Percentiles rank a stretch among this genome's conserved stretches.
Conservation (phyloP, 2,329 filamentous ascomycete genomes). For the Tolypocladium tropicale region DNA sequence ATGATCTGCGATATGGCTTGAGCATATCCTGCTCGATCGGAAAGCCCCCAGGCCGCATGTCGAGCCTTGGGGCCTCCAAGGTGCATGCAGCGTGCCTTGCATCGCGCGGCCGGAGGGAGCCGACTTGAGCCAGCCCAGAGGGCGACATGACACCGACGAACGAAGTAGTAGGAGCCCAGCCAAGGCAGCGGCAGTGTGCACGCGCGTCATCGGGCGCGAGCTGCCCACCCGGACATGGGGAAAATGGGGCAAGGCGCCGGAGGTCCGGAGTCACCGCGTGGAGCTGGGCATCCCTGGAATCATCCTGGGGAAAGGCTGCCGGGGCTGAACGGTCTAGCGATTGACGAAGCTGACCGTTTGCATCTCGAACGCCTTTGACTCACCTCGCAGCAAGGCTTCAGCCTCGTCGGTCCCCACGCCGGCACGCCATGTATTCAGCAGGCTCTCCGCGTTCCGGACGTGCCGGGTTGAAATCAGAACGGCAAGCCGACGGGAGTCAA, state of each 20-base stretch:
- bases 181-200: not conserved
- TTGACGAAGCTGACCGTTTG: not conserved
- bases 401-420: not conserved
- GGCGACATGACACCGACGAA: not conserved
- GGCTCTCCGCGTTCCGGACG: not conserved
- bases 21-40: conserved; percentile 15
- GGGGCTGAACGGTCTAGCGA: not conserved
- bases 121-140: not conserved
- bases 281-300: not conserved
- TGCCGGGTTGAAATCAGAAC: not conserved
- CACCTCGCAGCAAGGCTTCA: not conserved
- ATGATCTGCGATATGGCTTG: conserved; percentile 20
- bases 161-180: not conserved
- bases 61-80: not conserved
- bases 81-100: conserved; percentile 10
- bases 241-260: not conserved
- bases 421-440: too few relatives aligned
- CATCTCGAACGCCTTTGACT: not conserved
- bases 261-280: not conserved
- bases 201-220: not conserved
- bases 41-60: not conserved
- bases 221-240: not conserved
- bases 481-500: not conserved
- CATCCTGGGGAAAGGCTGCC: not conserved
- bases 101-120: conserved; percentile 1